Evolutionary conservation across 202 grass and related monocot genomes (phyloP), one percentile per base, ranked within the genome.

Genomic region (Cymbopogon flexuosus): DNA sequence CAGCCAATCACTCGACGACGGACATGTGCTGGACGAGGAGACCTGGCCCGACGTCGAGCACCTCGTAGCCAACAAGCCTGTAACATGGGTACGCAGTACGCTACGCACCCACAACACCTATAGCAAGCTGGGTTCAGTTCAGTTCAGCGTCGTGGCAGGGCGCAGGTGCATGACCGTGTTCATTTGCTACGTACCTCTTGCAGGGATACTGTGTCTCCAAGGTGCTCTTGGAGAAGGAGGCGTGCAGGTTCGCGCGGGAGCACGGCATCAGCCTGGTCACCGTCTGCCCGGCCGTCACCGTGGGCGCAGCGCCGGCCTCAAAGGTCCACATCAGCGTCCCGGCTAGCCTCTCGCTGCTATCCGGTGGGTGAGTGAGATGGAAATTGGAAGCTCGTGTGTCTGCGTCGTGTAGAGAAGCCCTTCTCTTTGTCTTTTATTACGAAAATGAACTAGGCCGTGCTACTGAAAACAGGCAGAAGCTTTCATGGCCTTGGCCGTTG

Each of bases 201-300:
- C 81, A 97, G 93, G 87, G 67, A 30, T 97, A 97, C 69, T 39
- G 84, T 2, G 79, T 91, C 0, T 90, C 89, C 0, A 97, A 91
- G 80, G 91, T 77, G 52, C 58, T 93, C 0, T 2, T 56, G 13
- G 93, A 97, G 90, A 93, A 86, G 79, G 93, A 79, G 36, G 93
- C 91, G 30, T 40, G 27, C 67, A 77, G n/a, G 68, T 91, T 90
- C 52, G 89, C 84, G 40, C 5, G 43, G 46, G 91, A 91, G 81
- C 86, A 90, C 31, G 67, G 78, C 21, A 72, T 97, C 23, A 90
- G 83, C 75, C 65, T 97, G 6, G 89, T 93, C 62, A 91, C 77
- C n/a, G 18, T 91, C 1, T 70, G 82, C 47, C 82, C 91, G 2
- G 41, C 76, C 10, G 5, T 86, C 61, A 76, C 68, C 1, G 49